Evolutionary conservation across 345 rosid species (phyloP), one percentile per base, ranked within the genome.

Genomic region (Melastoma malabathricum): DNA sequence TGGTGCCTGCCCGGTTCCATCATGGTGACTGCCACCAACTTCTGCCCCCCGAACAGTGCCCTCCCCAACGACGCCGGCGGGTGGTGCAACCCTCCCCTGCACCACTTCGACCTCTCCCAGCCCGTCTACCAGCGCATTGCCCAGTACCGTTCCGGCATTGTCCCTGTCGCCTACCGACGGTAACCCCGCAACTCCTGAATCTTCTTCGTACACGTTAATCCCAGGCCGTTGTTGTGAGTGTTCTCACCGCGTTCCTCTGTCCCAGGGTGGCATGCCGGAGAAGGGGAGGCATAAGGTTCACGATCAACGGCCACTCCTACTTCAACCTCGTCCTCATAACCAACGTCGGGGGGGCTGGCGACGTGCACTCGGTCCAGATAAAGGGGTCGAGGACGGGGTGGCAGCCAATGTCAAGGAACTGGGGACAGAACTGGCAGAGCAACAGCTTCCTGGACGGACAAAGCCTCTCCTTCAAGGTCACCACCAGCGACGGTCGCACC

Each of bases 341-440:
- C 10, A 83, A 83, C 69, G 93, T 83, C 0, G 93, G 93, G 43
- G 93, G 83, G 22, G 93, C 93, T 2, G 93, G 93, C 13, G 93
- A 83, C 47, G 88, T 80, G 5, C 82, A 75, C 57, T 55, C 88
- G 0, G 93, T 23, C 50, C 47, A 71, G 31, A 58, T 80, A 55
- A 83, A 83, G 59, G 93, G 93, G 0, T 78, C 88, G 3, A 74
- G 71, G 57, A 78, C 83, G 0, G 83, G 88, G 4, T 83, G 93
- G 93, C 88, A 80, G 61, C 47, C 81, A 0, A 80, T 83, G 93
- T 78, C 93, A 1, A 74, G 93, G 14, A 83, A 83, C 74, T 83
- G 93, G 93, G 93, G 93, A 53, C 88, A 80, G 46, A 83, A 83
- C 72, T 83, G 92, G 92, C 92, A 83, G 55, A 80, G 82, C 66